Evolutionary conservation across 2,329 filamentous ascomycete species (phyloP), one percentile per base, ranked within the genome.

Genomic region (Penicillium concentricum): DNA sequence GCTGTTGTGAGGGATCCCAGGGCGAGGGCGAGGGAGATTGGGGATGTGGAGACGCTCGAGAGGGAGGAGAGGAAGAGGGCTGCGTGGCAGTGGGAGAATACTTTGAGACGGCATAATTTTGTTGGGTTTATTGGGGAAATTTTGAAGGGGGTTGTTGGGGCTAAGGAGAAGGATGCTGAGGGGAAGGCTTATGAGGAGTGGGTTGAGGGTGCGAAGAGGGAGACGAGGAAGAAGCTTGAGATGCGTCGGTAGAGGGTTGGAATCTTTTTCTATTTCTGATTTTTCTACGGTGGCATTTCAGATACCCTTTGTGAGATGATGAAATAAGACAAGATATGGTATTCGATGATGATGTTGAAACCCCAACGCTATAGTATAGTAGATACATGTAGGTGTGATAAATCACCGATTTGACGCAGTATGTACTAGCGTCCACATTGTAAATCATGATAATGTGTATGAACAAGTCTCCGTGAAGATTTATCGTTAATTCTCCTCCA

Each of bases 21-120:
- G 42, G 79, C 89, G 44, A 81, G 85, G 47, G 93, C 93, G 32
- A 81, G 83, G 56, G 90, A 95, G 73, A 85, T 94, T 62, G 92
- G 92, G 44, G 94, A 99, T 76, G 72, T 78, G 42, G 92, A 96
- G 70, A 80, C 87, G 74, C 76, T 97, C 64, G 86, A 85, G 63
- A 81, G 87, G 52, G 92, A 97, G 81, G 85, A 93, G 78, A 82
- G 84, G 70, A 96, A 96, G 84, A 83, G 94, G 51, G 82, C 82
- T 56, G 89, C 87, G 62, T 99, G 94, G 94, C 84, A 87, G 71
- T 97, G 94, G 82, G 94, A 99, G 82, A 99, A 99, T 76, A 89
- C 92, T 12, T 80, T 99, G 68, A 80, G 94, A 59, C 81, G 90
- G 67, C 93, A 96, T 75, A 99, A 99, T 76, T 99, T 99, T 78